Evolutionary conservation across 441 rosid species (phyloP), one percentile per base, ranked within the genome.

Genomic region (Euphorbia schlechtendalii): DNA sequence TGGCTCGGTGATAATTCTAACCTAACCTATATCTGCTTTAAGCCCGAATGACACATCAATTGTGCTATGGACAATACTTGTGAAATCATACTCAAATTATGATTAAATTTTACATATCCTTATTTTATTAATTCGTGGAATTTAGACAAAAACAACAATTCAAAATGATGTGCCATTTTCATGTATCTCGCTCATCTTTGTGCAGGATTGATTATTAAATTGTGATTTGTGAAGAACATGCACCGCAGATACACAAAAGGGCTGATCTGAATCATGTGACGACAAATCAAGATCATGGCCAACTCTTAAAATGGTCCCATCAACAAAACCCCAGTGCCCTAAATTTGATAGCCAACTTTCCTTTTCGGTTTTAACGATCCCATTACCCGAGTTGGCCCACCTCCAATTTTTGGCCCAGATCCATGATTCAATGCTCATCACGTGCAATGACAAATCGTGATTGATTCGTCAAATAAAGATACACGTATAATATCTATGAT

Each of bases 341-440:
- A 69, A 65, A 62, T 76, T 71, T 25, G 70, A 63, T 71, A 81
- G 61, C 70, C 74, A 59, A 72, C 68, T 38, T 71, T 73, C 76
- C 77, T 68, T 78, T 74, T 61, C 65, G 54, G 78, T 75, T 76
- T 67, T 58, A 36, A 71, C 65, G 18, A 59, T 56, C 9, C 68
- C 53, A 25, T 61, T 14, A 63, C 36, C 30, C 66, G 43, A 54
- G 27, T 5, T 73, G 81, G 70, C 83, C 96, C 88, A 77, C 81
- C 56, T 28, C 38, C 34, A 45, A 57, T 68, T 61, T 67, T 74
- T 64, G 83, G 79, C 78, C 82, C 80, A 69, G 82, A 77, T 83
- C 82, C 77, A 77, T 72, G 76, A 82, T 78, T 73, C 81, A 64
- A 74, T 67, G 59, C 65, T 59, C 71, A 76, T 79, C 94, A 87